These are phyloP conservation scores for Lipomyces starkeyi DNA, from an alignment of 805 yeast genomes.

Conservation along the genomic window DNA sequence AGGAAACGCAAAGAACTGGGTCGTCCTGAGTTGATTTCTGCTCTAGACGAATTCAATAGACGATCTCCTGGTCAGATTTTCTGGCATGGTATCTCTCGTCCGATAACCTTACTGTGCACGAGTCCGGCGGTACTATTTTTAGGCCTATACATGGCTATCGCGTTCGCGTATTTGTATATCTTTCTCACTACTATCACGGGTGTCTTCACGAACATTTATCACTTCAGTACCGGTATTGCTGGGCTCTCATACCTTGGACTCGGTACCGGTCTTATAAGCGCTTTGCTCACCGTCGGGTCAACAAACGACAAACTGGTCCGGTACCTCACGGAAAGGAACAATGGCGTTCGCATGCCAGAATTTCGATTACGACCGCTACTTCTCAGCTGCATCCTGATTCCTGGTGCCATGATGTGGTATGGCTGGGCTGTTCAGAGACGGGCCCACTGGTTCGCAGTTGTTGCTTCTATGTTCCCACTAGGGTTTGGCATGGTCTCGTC, in stretches of 20 bases:
- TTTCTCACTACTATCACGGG: conserved; percentile 65
- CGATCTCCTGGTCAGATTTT: conserved; percentile 51
- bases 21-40: conserved; percentile 50
- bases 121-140: conserved; percentile 63
- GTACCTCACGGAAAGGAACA: conserved; percentile 42
- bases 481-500: conserved; percentile 49
- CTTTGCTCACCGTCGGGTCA: conserved; percentile 56
- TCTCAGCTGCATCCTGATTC: conserved; percentile 54
- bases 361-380: conserved; percentile 55
- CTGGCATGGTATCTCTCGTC: conserved; percentile 58
- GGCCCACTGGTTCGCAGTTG: conserved; percentile 60
- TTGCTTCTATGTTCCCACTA: conserved; percentile 61
- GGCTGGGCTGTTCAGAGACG: conserved; percentile 57
- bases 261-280: conserved; percentile 60
- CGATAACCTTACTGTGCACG: conserved; percentile 53
- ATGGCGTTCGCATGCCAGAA: conserved; percentile 51
- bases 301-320: conserved; percentile 52
- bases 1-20: conserved; percentile 54
- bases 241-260: conserved; percentile 67
- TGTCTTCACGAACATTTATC: conserved; percentile 57
- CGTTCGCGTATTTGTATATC: conserved; percentile 62
- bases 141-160: conserved; percentile 62
- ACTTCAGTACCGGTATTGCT: conserved; percentile 53
- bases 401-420: conserved; percentile 57
- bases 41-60: conserved; percentile 50